phyloP scores from a whole-genome alignment of 768 basidiomycete species.

The Sarcomyxa edulis region DNA sequence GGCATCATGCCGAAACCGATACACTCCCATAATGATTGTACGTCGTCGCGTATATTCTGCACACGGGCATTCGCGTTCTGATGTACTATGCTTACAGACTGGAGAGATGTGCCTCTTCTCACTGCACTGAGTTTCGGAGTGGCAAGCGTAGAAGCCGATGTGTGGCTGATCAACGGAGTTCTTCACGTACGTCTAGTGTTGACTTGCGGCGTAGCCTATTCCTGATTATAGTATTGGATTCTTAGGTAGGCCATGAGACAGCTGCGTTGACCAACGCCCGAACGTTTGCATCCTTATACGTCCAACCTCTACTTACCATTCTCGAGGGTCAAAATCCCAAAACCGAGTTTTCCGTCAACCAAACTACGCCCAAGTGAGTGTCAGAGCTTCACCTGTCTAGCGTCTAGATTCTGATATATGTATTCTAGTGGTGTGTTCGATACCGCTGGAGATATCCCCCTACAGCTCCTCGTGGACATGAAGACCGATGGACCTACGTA shows the following conservation, averaged over 20 bases:
- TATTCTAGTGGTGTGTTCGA: slow-evolving; percentile 44
- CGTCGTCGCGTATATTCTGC: slow-evolving; percentile 8
- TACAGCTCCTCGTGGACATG: slow-evolving; percentile 48
- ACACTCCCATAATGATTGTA: slow-evolving; percentile 56
- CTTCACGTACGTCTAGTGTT: too few species aligned
- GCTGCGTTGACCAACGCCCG: slow-evolving; percentile 35
- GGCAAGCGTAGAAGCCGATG: slow-evolving; percentile 49
- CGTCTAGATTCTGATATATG: slow-evolving; percentile 1
- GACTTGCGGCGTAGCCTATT: slow-evolving; percentile 9
- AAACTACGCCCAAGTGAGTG: slow-evolving; percentile 35
- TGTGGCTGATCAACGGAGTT: slow-evolving; percentile 39
- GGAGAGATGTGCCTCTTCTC: slow-evolving; percentile 46
- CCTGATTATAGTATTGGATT: too few species aligned
- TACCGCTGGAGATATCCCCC: slow-evolving; percentile 29
- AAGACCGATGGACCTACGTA: slow-evolving; percentile 46
- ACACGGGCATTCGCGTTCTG: too few species aligned
- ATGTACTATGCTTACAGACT: slow-evolving; percentile 28
- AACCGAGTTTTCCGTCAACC: slow-evolving; percentile 33
- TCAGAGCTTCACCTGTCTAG: not conserved
- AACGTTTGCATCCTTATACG: slow-evolving; percentile 42
- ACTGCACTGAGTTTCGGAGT: slow-evolving; percentile 45
- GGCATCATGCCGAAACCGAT: slow-evolving; percentile 40
- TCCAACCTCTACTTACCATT: slow-evolving; percentile 39
- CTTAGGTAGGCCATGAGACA: slow-evolving; percentile 40
- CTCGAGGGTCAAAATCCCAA: slow-evolving; percentile 36